A percentile compares a stretch with the other conserved stretches of the same genome.
phyloP scores from a whole-genome alignment of 2,329 filamentous ascomycete genomes.

The Botrytis hyacinthi region DNA sequence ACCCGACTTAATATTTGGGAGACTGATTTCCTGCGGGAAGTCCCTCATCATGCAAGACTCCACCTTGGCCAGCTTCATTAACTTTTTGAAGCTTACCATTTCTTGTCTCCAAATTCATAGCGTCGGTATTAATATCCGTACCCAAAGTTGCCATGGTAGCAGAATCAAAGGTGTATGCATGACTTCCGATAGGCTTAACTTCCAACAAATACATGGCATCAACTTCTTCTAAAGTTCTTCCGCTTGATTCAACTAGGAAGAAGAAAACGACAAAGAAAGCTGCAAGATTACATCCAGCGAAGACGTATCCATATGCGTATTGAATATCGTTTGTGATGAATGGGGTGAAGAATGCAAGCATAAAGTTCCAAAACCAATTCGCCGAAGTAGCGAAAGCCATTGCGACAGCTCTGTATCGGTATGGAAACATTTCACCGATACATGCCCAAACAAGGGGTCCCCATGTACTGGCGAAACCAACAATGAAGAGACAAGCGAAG shows the following conservation, averaged over 20 bases:
- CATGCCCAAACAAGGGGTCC: conserved; percentile 69
- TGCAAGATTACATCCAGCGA: conserved; percentile 67
- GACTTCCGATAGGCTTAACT: conserved; percentile 40
- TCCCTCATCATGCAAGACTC: conserved; percentile 16
- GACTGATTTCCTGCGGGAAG: background rate
- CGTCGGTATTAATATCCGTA: conserved; percentile 11
- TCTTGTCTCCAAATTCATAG: conserved; percentile 14
- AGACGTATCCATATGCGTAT: conserved; percentile 70
- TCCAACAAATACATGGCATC: conserved; percentile 34
- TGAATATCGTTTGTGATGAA: conserved; percentile 72
- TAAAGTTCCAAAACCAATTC: conserved; percentile 73
- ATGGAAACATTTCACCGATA: conserved; percentile 66
- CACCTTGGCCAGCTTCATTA: conserved; percentile 7
- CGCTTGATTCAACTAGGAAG: conserved; percentile 67
- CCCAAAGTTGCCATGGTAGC: background rate
- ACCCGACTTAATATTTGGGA: background rate
- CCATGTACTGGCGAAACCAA: conserved; percentile 68
- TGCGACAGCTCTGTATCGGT: conserved; percentile 57
- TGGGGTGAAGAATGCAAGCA: conserved; percentile 74
- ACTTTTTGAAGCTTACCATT: conserved; percentile 11
- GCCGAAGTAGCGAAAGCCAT: conserved; percentile 60
- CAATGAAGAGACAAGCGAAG: conserved; percentile 71
- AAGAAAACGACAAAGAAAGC: conserved; percentile 69
- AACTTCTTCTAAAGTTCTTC: conserved; percentile 31
- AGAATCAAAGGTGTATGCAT: conserved; percentile 8